Evolutionary conservation across 108 stramenopile genomes (phyloP).

Genomic region (Skeletonema menzelii): DNA sequence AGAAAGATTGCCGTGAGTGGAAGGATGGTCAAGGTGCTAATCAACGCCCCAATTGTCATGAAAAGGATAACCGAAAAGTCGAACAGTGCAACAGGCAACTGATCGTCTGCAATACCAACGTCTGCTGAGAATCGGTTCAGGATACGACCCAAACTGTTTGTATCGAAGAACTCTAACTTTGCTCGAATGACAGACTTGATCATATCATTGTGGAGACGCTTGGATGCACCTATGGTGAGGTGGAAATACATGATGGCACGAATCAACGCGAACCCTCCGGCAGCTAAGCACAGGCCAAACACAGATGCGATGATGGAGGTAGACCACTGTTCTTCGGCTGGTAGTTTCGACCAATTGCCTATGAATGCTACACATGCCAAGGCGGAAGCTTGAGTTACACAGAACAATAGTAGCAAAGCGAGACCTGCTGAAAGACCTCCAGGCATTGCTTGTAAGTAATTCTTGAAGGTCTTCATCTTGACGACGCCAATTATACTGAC

Average conservation of each 20-base stretch:
- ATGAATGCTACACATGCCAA: slow-evolving; percentile 56
- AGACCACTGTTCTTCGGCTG: slow-evolving; percentile 53
- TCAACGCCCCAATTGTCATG: slow-evolving; percentile 62
- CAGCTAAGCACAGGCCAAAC: slow-evolving; percentile 40
- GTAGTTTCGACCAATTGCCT: slow-evolving; percentile 66
- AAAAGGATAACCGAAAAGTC: slow-evolving; percentile 72
- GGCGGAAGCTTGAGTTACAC: slow-evolving; percentile 57
- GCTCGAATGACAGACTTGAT: slow-evolving; percentile 74
- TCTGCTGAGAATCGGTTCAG: slow-evolving; percentile 80
- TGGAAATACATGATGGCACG: slow-evolving; percentile 60
- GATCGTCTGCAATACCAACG: slow-evolving; percentile 81
- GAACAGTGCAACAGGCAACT: slow-evolving; percentile 68
- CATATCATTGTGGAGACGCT: slow-evolving; percentile 81
- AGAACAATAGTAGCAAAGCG: slow-evolving; percentile 46
- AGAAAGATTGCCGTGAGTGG: slow-evolving; percentile 68
- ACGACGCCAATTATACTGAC: slow-evolving; percentile 63
- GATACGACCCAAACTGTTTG: slow-evolving; percentile 84
- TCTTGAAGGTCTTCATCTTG: slow-evolving; percentile 51
- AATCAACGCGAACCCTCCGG: slow-evolving; percentile 45
- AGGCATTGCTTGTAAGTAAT: slow-evolving; percentile 54
- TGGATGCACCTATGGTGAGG: slow-evolving; percentile 64
- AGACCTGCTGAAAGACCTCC: slow-evolving; percentile 41
- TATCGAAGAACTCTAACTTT: slow-evolving; percentile 90
- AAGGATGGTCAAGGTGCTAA: slow-evolving; percentile 58
- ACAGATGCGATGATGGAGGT: slow-evolving; percentile 49